These are phyloP conservation scores for Microcyclosporella mali DNA, from an alignment of 2,329 filamentous ascomycete genomes.

Conservation along the genomic window DNA sequence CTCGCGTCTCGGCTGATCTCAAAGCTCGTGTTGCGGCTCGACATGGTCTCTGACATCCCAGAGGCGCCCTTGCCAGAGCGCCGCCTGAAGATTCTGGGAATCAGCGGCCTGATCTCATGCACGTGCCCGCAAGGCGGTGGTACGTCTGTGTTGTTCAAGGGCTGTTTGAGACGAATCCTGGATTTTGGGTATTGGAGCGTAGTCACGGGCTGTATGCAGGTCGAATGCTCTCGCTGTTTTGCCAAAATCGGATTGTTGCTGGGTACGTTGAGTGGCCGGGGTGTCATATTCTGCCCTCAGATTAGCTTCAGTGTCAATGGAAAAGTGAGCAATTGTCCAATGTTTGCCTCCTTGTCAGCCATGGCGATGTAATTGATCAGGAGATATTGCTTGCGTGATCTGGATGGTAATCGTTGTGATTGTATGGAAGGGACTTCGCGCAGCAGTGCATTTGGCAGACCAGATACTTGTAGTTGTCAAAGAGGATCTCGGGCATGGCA, in stretches of 20 bases:
- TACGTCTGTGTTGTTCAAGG: conserved; percentile 14
- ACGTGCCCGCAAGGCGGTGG: conserved; percentile 20
- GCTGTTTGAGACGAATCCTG: too few species aligned
- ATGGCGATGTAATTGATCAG: conserved; percentile 9
- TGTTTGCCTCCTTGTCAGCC: conserved; percentile 28
- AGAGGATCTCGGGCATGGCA: too few species aligned
- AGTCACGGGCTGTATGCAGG: conserved; percentile 18
- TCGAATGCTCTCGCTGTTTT: conserved; percentile 29
- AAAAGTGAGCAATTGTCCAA: too few species aligned
- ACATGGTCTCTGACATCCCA: too few species aligned
- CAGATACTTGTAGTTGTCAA: too few species aligned
- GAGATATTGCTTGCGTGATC: not conserved
- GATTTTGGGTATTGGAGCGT: too few species aligned
- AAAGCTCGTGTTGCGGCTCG: conserved; percentile 16
- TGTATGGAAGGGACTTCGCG: too few species aligned
- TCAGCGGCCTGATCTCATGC: not conserved
- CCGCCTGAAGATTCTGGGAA: conserved; percentile 1
- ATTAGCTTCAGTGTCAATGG: not conserved
- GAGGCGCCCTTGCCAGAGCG: too few species aligned
- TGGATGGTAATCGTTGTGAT: not conserved
- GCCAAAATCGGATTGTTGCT: conserved; percentile 26
- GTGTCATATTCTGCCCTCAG: conserved; percentile 20
- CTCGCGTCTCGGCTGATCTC: conserved; percentile 23
- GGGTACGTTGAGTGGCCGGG: conserved; percentile 19
- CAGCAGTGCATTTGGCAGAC: too few species aligned